phyloP scores from a whole-genome alignment of 805 yeast species.

The Candida quercuum region DNA sequence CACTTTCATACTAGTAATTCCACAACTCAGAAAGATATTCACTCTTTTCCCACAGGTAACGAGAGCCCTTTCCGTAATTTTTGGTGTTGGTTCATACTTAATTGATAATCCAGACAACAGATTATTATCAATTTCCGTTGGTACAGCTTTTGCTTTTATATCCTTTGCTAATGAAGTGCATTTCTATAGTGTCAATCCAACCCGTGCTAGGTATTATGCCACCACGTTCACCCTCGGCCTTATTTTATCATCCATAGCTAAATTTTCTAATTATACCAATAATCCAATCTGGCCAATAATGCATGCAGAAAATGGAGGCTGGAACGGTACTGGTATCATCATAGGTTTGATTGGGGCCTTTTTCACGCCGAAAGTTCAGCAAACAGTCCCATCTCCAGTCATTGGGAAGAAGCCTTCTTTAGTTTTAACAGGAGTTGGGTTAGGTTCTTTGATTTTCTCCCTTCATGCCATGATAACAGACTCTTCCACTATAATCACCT shows the following conservation, averaged over 20 bases:
- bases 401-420: conserved; percentile 32
- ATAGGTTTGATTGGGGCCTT: conserved; percentile 60
- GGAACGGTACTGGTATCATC: conserved; percentile 62
- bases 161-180: conserved; percentile 38
- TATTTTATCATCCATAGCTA: conserved; percentile 64
- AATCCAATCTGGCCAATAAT: conserved; percentile 97
- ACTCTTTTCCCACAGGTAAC: conserved; percentile 46
- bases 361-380: conserved; percentile 41
- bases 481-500: conserved; percentile 77
- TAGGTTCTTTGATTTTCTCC: conserved; percentile 72
- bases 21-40: conserved; percentile 36
- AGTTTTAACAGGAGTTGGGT: conserved; percentile 54
- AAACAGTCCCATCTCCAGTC: not conserved
- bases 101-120: conserved; percentile 66
- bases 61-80: conserved; percentile 46
- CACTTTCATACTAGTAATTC: conserved; percentile 50
- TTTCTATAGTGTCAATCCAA: conserved; percentile 20
- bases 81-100: conserved; percentile 74
- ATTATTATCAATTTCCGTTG: conserved; percentile 59
- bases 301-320: conserved; percentile 82
- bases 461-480: conserved; percentile 75
- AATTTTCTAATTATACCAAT: conserved; percentile 73
- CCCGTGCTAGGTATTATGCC: conserved; percentile 28
- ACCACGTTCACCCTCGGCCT: conserved; percentile 68
- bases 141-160: conserved; percentile 56